phyloP scores from a whole-genome alignment of 352 stramenopile genomes.

The Aphanomyces invadans region DNA sequence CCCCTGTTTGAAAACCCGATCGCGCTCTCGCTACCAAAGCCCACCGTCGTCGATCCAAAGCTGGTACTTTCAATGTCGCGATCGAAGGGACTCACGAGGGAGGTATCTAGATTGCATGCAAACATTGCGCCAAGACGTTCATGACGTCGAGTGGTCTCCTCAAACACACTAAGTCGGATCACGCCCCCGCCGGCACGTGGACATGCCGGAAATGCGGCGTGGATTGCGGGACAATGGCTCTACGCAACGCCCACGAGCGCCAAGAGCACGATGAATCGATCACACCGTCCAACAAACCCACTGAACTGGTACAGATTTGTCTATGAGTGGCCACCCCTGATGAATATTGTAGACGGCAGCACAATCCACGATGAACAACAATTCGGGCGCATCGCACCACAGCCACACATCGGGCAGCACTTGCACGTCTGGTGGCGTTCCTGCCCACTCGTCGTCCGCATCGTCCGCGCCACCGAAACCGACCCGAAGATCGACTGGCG shows the following conservation, averaged over 20 bases:
- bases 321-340: neutral
- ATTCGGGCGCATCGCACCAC: too few species aligned
- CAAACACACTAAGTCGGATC: slow-evolving; percentile 25
- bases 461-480: neutral
- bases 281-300: slow-evolving; percentile 20
- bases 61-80: neutral
- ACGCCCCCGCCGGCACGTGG: slow-evolving; percentile 19
- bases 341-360: neutral
- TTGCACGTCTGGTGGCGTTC: neutral
- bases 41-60: neutral
- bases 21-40: slow-evolving; percentile 3
- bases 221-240: slow-evolving; percentile 22
- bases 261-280: slow-evolving; percentile 25
- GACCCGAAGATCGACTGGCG: neutral
- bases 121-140: slow-evolving; percentile 25
- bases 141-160: slow-evolving; percentile 22
- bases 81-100: too few species aligned
- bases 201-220: slow-evolving; percentile 23
- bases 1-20: slow-evolving; percentile 5
- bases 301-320: neutral
- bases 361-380: too few species aligned
- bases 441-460: too few species aligned
- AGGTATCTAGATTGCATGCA: slow-evolving; percentile 21
- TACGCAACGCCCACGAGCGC: slow-evolving; percentile 23
- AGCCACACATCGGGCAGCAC: slow-evolving; percentile 1